Base-by-base conservation (phyloP, 1,284 basidiomycete species). In the Pterulicium gracile region DNA sequence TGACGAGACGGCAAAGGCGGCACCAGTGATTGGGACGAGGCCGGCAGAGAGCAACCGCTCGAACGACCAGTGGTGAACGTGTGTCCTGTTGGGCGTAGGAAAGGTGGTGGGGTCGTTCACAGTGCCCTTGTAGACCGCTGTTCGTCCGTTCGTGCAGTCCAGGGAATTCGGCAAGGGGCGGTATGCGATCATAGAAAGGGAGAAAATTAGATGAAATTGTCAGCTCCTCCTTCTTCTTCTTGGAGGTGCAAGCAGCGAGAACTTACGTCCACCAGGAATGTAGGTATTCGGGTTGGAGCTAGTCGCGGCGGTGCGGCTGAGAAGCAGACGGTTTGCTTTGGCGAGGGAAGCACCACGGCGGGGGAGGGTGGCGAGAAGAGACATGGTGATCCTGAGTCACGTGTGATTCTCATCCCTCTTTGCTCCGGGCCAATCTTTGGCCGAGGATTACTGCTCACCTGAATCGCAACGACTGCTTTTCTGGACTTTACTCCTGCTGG, bases 41-140 rank as follows among this genome's bases (percentile, higher is more conserved):
- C 81, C 71, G 0, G 88, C 94, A 1, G 88, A 85, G 48, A 98
- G 76, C 15, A 92, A 73, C 47, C 95, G 86, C 66, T 98, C 95
- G 60, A 98, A 97, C 1, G 91, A 82, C 95, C 95, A 98, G 75
- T 98, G 95, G 67, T 97, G 86, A 1, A 91, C 95, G 59, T 96
- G 88, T 2, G 79, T 65, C 60, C 78, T 82, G 51, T 77, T 85
- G 4, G 91, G 79, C 19, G 81, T 62, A 22, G 94, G 94, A 73
- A 92, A 96, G 17, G 81, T 68, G 3, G 88, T 90, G 1, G 95
- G 89, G 62, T 98, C 95, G 70, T 98, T 98, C 56, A 94, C 93
- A 27, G 90, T 90, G 49, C 95, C 95, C 65, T 83, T 81, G 70
- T 89, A 79, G 64, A 98, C 81, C 50, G 92, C 92, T 94, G 57